Evolutionary conservation across 2,329 filamentous ascomycete species (phyloP).

Genomic region (Davidsoniella neocaledoniae): DNA sequence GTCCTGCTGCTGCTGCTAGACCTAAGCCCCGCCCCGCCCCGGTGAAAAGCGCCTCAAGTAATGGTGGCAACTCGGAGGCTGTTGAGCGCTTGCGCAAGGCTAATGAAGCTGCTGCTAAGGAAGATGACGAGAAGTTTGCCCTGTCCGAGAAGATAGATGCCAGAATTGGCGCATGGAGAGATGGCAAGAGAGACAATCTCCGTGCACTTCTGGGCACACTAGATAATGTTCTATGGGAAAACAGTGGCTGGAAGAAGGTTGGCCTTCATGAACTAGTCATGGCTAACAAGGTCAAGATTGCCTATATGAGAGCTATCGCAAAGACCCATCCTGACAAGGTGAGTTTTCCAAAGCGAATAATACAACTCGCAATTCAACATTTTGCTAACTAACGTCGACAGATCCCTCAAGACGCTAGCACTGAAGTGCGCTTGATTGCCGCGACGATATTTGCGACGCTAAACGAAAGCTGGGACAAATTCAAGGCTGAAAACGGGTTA

Average conservation of each 20-base stretch:
- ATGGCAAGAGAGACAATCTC: conserved; percentile 83
- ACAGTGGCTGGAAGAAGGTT: conserved; percentile 91
- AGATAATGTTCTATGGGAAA: conserved; percentile 80
- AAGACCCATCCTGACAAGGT: conserved; percentile 99
- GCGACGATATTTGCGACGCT: conserved; percentile 49
- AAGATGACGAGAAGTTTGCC: conserved; percentile 85
- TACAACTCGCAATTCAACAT: background rate
- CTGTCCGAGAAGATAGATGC: conserved; percentile 75
- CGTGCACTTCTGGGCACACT: conserved; percentile 74
- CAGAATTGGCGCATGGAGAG: conserved; percentile 62
- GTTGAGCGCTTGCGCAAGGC: conserved; percentile 69
- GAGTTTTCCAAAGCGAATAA: conserved; percentile 21
- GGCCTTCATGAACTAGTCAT: conserved; percentile 85
- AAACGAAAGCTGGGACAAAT: conserved; percentile 60
- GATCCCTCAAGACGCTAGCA: conserved; percentile 47
- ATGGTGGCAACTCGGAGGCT: conserved; percentile 44
- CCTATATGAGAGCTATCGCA: conserved; percentile 97
- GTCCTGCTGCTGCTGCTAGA: conserved; percentile 19
- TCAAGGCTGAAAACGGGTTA: conserved; percentile 51
- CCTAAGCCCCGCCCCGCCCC: conserved; percentile 13
- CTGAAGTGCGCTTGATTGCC: conserved; percentile 49
- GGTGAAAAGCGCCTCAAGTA: conserved; percentile 14
- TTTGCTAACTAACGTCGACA: conserved; percentile 18
- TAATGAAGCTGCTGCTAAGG: conserved; percentile 68
- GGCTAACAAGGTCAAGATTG: conserved; percentile 88